Percentiles rank a stretch among this genome's conserved stretches.
Conservation (phyloP, 2,329 filamentous ascomycete genomes). For the Fusarium brachygibbosum region DNA sequence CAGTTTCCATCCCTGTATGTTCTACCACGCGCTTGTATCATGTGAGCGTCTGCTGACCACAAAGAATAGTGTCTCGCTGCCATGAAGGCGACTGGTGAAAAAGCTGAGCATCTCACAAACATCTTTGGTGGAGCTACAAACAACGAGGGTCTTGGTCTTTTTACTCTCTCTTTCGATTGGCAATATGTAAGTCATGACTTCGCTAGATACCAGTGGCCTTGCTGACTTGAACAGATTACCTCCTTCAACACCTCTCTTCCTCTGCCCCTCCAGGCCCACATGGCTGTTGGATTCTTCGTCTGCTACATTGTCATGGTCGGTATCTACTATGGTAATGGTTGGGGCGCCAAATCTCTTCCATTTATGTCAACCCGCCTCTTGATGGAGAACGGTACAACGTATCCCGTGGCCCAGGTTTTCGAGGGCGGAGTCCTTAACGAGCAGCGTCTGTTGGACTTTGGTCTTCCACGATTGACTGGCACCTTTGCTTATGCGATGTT, state of each 20-base stretch:
- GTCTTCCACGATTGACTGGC: conserved; percentile 63
- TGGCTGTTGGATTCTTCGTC: conserved; percentile 60
- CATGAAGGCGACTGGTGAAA: conserved; percentile 63
- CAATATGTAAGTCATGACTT: conserved; percentile 60
- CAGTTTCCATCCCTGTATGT: conserved; percentile 62
- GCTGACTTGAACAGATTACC: conserved; percentile 60
- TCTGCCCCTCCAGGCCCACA: conserved; percentile 63
- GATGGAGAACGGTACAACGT: conserved; percentile 56
- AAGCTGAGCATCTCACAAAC: conserved; percentile 59
- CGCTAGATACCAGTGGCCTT: accelerated
- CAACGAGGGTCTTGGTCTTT: conserved; percentile 66
- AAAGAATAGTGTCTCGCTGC: conserved; percentile 60
- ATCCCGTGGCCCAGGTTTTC: conserved; percentile 59
- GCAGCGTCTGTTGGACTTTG: conserved; percentile 57
- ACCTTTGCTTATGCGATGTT: conserved; percentile 67
- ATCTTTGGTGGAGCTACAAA: conserved; percentile 66
- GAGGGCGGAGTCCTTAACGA: conserved; percentile 57
- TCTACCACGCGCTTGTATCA: accelerated
- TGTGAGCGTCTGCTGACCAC: neutral
- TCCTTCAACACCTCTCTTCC: conserved; percentile 67
- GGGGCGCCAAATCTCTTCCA: conserved; percentile 61
- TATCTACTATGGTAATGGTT: conserved; percentile 66
- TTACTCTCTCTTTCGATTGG: conserved; percentile 67
- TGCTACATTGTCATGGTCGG: conserved; percentile 65
- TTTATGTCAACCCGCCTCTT: conserved; percentile 68